Base-by-base conservation (phyloP, 345 rosid species). In the Linum usitatissimum region DNA sequence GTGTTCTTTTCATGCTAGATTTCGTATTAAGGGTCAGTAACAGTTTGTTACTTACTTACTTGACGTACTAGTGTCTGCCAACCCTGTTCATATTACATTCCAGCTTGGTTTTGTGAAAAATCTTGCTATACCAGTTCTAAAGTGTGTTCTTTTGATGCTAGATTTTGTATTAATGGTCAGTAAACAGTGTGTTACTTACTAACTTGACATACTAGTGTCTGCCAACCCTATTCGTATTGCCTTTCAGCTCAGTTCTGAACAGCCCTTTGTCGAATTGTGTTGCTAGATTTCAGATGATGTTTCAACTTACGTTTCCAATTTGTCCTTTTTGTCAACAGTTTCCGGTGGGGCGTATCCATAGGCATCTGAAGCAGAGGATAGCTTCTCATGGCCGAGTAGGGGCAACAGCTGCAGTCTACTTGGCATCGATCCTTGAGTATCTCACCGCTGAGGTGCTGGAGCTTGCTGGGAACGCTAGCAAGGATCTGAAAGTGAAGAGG, bases 401-500 rank as follows among this genome's bases (percentile, higher is more conserved):
- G 48, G 76, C 76, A n/a, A 68, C 76, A 0, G 76, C 76, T n/a
- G 76, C 76, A 4, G 76, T 73, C 1, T 73, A 73, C 66, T 18
- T 73, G 28, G 76, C 76, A 15, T 73, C 76, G 30, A 73, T 73
- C 61, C 76, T 73, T 6, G 76, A 73, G 19, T 73, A 73, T 39
- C 66, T 73, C 23, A 73, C 76, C 0, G 76, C 76, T 23, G 76
- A 73, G 59, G 76, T 73, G 34, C 76, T 73, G 30, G 76, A 73
- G 66, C 68, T 73, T 9, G 76, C 76, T 20, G 76, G 76, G 48
- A 72, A 72, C 59, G 76, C 76, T 18, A 72, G 76, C 68, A 72
- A 73, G 54, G 76, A 73, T 64, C 54, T 73, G 45, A 73, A 73
- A 66, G 76, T 73, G 69, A 73, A 73, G 66, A 73, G 76, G 34